Evolutionary conservation across 371 early-diverging fungal genomes (phyloP).

Genomic region (Syncephalis fuscata): DNA sequence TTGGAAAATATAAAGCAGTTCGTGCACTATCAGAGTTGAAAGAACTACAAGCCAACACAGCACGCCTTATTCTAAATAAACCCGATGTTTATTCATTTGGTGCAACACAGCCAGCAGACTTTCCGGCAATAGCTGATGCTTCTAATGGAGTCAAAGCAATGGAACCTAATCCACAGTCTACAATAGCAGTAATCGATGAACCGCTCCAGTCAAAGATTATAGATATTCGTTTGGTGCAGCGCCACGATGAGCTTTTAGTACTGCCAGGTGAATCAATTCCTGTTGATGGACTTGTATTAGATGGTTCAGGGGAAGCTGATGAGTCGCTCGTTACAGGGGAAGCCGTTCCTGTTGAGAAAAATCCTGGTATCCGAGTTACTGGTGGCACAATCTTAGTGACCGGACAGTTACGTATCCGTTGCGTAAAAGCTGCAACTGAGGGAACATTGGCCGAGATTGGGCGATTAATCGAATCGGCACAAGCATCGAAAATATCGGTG

Average conservation of each 20-base stretch:
- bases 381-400: slow-evolving; percentile 36
- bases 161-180: no score
- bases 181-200: no score
- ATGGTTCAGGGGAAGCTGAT: no score
- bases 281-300: slow-evolving; percentile 25
- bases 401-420: slow-evolving; percentile 30
- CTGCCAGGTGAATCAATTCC: slow-evolving; percentile 38
- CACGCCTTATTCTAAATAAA: slow-evolving; percentile 28
- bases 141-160: no score
- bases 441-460: slow-evolving; percentile 48
- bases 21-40: slow-evolving; percentile 48
- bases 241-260: slow-evolving; percentile 4
- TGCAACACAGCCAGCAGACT: no score
- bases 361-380: slow-evolving; percentile 21
- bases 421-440: slow-evolving; percentile 26
- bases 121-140: no score
- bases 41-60: slow-evolving; percentile 46
- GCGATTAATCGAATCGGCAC: slow-evolving; percentile 44
- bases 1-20: slow-evolving; percentile 50
- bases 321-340: slow-evolving; percentile 13
- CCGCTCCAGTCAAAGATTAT: no score
- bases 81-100: no score
- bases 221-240: slow-evolving; percentile 1
- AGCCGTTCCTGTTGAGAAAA: slow-evolving; percentile 24
- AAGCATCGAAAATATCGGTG: slow-evolving; percentile 45